A percentile compares a stretch with the other conserved stretches of the same genome.
Conservation (phyloP, 2,329 filamentous ascomycete genomes). For the Sclerotinia sclerotiorum region DNA sequence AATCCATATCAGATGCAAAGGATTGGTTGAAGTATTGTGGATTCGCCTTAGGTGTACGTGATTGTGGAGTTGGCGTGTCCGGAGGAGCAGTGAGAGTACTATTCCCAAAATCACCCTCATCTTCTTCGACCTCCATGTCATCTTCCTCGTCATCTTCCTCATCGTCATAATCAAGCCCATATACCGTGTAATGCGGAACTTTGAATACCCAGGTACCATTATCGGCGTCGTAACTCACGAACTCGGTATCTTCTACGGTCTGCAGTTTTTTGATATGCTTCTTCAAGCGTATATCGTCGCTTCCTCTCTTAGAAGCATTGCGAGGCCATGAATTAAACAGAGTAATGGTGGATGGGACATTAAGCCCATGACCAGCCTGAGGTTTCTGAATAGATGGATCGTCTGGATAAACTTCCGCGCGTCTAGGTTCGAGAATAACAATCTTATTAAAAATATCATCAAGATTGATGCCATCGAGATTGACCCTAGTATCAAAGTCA, state of each 20-base stretch:
- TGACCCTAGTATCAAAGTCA: slow-evolving; percentile 76
- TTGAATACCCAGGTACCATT: slow-evolving; percentile 88
- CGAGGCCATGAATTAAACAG: slow-evolving; percentile 94
- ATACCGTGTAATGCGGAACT: slow-evolving; percentile 96
- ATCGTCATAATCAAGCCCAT: slow-evolving; percentile 76
- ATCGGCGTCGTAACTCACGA: slow-evolving; percentile 74
- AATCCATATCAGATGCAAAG: slow-evolving; percentile 43
- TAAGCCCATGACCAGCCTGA: slow-evolving; percentile 80
- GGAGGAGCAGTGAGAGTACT: slow-evolving; percentile 50
- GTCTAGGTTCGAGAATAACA: slow-evolving; percentile 73
- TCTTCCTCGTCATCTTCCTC: slow-evolving; percentile 70
- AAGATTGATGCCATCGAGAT: slow-evolving; percentile 75
- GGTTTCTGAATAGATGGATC: slow-evolving; percentile 67
- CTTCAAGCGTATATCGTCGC: slow-evolving; percentile 63
- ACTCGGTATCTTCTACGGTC: slow-evolving; percentile 76
- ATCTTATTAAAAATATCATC: slow-evolving; percentile 78
- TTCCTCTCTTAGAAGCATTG: slow-evolving; percentile 60
- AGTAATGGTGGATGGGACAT: slow-evolving; percentile 84
- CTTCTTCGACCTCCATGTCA: slow-evolving; percentile 60
- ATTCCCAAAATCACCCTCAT: slow-evolving; percentile 47
- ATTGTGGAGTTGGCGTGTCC: slow-evolving; percentile 46
- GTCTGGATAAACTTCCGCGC: slow-evolving; percentile 81
- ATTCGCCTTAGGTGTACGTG: slow-evolving; percentile 30
- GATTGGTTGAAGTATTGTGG: slow-evolving; percentile 34
- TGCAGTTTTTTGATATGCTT: slow-evolving; percentile 83